Conservation (phyloP, 495 filamentous ascomycete genomes). For the Pyrenula aspistea region DNA sequence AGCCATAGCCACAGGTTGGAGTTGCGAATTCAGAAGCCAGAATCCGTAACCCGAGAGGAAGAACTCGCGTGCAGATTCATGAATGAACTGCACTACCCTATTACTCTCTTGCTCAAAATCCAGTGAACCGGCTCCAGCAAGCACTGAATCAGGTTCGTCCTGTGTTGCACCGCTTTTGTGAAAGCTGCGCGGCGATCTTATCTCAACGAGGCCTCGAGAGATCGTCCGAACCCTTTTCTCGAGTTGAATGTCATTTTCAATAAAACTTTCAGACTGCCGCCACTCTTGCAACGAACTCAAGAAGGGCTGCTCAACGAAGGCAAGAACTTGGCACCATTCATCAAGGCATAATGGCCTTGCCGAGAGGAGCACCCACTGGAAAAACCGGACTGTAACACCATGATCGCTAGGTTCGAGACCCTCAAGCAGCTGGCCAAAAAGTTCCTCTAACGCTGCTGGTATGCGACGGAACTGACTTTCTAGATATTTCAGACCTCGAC, state of each 20-base stretch:
- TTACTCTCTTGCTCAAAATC: too few relatives aligned
- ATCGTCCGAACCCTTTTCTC: not conserved
- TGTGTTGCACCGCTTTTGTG: too few relatives aligned
- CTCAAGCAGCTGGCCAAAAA: not conserved
- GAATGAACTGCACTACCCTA: too few relatives aligned
- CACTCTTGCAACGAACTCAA: not conserved
- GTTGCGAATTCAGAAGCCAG: too few relatives aligned
- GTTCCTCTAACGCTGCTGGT: not conserved
- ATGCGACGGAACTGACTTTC: not conserved
- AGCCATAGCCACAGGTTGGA: too few relatives aligned
- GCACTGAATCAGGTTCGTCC: too few relatives aligned
- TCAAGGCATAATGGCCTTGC: not conserved
- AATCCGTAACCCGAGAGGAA: too few relatives aligned
- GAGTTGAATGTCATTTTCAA: not conserved
- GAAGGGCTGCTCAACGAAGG: not conserved
- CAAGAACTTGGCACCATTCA: not conserved
- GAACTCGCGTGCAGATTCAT: too few relatives aligned
- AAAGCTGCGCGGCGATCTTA: too few relatives aligned
- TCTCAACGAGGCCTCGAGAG: not conserved
- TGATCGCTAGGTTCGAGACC: not conserved
- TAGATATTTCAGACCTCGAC: not conserved
- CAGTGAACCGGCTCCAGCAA: too few relatives aligned
- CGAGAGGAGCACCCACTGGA: not conserved
- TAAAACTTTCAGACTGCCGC: not conserved
- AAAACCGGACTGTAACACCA: not conserved